These are phyloP conservation scores for Aspergillus tubingensis DNA, from an alignment of 2,329 filamentous ascomycete species.

Conservation along the genomic window DNA sequence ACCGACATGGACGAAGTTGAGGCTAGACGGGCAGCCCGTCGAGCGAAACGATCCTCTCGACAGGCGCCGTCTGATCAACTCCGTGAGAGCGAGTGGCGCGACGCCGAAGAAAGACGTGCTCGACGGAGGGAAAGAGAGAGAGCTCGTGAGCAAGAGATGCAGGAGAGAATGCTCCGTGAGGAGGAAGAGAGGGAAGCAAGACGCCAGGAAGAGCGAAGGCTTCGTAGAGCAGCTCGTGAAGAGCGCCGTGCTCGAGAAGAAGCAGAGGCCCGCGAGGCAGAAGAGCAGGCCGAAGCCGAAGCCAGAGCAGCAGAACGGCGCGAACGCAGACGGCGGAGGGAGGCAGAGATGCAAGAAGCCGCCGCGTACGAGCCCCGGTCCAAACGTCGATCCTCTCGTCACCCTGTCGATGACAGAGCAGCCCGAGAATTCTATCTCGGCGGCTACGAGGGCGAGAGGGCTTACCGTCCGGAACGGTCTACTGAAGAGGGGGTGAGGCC, in stretches of 20 bases:
- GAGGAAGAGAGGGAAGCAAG: conserved; percentile 41
- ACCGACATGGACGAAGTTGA: conserved; percentile 58
- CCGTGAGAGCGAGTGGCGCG: conserved; percentile 35
- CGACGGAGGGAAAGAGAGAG: conserved; percentile 55
- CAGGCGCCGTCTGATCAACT: conserved; percentile 38
- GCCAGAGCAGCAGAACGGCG: conserved; percentile 43
- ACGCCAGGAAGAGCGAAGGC: conserved; percentile 34
- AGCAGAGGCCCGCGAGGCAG: conserved; percentile 56
- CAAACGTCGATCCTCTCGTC: conserved; percentile 35
- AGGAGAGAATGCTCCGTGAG: conserved; percentile 39
- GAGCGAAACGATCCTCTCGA: conserved; percentile 51
- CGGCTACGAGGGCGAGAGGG: conserved; percentile 30
- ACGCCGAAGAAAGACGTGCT: conserved; percentile 44
- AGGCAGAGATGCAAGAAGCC: conserved; percentile 32
- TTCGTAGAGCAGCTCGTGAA: conserved; percentile 38
- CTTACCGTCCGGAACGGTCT: conserved; percentile 34
- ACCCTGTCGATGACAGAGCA: conserved; percentile 29
- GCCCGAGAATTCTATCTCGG: conserved; percentile 30
- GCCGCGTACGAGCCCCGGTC: conserved; percentile 31
- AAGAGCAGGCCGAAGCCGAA: conserved; percentile 50
- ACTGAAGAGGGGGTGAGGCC: conserved; percentile 35
- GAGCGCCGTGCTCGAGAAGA: conserved; percentile 46
- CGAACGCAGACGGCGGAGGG: conserved; percentile 41
- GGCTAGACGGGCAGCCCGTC: conserved; percentile 64
- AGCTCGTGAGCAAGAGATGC: conserved; percentile 43